Percentiles rank a stretch among this genome's conserved stretches.
Evolutionary conservation across 2,329 filamentous ascomycete genomes (phyloP).

Genomic region (Fusarium camptoceras): DNA sequence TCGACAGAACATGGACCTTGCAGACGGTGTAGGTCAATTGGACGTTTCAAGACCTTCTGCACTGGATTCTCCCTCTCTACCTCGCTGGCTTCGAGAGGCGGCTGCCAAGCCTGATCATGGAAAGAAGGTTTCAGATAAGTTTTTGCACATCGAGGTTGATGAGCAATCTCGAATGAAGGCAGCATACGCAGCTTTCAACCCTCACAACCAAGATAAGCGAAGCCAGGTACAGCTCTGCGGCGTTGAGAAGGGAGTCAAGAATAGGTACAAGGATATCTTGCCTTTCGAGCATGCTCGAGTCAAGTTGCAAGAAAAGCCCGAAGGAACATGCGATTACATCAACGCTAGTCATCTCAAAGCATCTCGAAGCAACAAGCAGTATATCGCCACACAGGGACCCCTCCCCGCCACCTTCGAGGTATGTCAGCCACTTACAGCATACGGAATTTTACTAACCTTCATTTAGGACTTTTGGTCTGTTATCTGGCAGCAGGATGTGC

Average conservation of each 20-base stretch:
- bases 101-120: constrained; percentile 77
- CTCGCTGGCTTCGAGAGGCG: constrained; percentile 80
- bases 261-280: constrained; percentile 97
- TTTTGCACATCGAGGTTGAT: constrained; percentile 82
- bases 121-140: constrained; percentile 83
- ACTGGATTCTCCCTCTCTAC: constrained; percentile 68
- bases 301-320: constrained; percentile 74
- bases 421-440: constrained; percentile 50
- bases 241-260: constrained; percentile 94
- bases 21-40: constrained; percentile 90
- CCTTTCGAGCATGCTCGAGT: constrained; percentile 96
- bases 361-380: constrained; percentile 85
- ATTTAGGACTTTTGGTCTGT: constrained; percentile 95
- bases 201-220: constrained; percentile 47
- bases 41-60: constrained; percentile 62
- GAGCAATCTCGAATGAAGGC: constrained; percentile 95
- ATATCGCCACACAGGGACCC: constrained; percentile 95
- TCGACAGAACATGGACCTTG: constrained; percentile 93
- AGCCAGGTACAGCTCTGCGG: constrained; percentile 80
- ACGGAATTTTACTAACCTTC: constrained; percentile 43
- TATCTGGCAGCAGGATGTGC: constrained; percentile 95
- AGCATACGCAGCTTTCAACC: constrained; percentile 67
- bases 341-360: constrained; percentile 91
- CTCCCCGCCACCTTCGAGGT: constrained; percentile 92
- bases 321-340: constrained; percentile 88